Conservation (phyloP, 1,139 yeast species). For the Nakaseomyces nivariensis region DNA sequence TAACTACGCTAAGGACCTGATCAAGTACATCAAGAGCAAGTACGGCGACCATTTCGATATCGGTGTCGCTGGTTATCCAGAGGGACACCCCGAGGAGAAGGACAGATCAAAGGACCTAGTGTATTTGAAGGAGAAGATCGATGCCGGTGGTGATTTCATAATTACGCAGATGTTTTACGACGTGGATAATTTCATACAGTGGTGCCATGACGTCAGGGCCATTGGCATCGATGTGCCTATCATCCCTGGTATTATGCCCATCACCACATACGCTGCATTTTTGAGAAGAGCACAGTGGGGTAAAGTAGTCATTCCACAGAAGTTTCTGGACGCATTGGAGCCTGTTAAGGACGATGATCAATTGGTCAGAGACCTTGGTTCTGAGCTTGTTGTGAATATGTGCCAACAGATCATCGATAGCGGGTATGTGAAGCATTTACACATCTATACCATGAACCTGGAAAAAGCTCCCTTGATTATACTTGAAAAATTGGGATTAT, state of each 20-base stretch:
- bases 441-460: constrained; percentile 92
- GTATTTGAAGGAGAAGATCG: constrained; percentile 76
- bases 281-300: constrained; percentile 94
- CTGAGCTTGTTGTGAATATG: constrained; percentile 75
- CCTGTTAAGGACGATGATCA: constrained; percentile 88
- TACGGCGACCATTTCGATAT: constrained; percentile 58
- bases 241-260: constrained; percentile 98
- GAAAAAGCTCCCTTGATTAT: constrained; percentile 87
- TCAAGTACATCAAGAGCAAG: constrained; percentile 42
- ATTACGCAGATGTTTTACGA: constrained; percentile 93
- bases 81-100: constrained; percentile 70
- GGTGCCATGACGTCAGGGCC: constrained; percentile 68
- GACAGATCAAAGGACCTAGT: constrained; percentile 44
- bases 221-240: constrained; percentile 79
- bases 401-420: constrained; percentile 63
- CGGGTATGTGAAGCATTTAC: constrained; percentile 74
- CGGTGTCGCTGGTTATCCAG: constrained; percentile 73
- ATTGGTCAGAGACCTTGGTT: constrained; percentile 77
- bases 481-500: constrained; percentile 58
- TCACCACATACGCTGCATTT: constrained; percentile 86
- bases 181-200: constrained; percentile 66
- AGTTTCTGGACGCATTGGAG: constrained; percentile 60
- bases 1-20: constrained; percentile 58
- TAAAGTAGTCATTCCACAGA: constrained; percentile 65
- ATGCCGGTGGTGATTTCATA: constrained; percentile 87